Percentiles rank a stretch among this genome's conserved stretches.
phyloP scores from a whole-genome alignment of 371 early-diverging fungal species.

The Funneliformis caledonium region DNA sequence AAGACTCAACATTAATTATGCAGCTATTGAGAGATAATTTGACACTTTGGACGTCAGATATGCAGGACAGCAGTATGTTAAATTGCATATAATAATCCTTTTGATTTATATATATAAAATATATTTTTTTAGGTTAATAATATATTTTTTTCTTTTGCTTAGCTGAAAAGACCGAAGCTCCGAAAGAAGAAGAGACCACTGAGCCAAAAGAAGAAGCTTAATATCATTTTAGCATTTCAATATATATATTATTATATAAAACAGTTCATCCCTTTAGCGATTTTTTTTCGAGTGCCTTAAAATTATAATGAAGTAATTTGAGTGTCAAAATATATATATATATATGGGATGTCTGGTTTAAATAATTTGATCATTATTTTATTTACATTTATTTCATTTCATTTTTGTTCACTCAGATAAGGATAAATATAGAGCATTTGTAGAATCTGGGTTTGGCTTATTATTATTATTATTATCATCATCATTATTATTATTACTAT shows the following conservation, averaged over 20 bases:
- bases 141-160: not conserved
- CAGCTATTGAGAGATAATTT: conserved; percentile 90
- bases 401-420: conserved; percentile 19
- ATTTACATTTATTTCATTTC: conserved; percentile 8
- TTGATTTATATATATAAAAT: not conserved
- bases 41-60: conserved; percentile 83
- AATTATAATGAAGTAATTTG: conserved; percentile 1
- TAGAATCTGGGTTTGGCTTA: conserved; percentile 26
- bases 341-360: conserved; percentile 18
- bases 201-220: conserved; percentile 31
- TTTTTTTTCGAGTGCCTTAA: not conserved
- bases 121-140: not conserved
- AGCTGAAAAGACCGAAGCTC: conserved; percentile 34
- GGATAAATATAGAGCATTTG: conserved; percentile 34
- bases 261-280: conserved; percentile 19
- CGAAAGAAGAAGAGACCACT: conserved; percentile 36
- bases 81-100: not conserved
- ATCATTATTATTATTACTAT: not conserved
- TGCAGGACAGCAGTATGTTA: conserved; percentile 52
- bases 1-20: conserved; percentile 92
- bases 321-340: conserved; percentile 1
- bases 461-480: not conserved
- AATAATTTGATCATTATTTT: conserved; percentile 12
- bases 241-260: conserved; percentile 11
- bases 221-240: not conserved